Base-by-base conservation (phyloP, 345 rosid genomes). In the Kernera saxatilis region DNA sequence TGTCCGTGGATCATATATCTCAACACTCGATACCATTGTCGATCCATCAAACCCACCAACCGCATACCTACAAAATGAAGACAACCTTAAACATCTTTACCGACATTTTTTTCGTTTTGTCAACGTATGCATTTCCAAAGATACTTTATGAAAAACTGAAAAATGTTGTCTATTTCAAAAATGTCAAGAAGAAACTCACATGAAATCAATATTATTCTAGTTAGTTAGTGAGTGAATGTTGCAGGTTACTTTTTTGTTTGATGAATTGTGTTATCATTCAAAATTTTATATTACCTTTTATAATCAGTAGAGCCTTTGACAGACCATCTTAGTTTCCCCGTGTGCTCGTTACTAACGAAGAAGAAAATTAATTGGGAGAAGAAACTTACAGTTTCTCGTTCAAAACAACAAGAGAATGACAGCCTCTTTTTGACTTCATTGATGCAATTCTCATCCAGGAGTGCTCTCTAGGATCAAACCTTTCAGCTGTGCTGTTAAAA, bases 381-480 rank as follows among this genome's bases (percentile, higher is more conserved):
- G 22, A 18, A 74, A 66, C 91, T 82, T 77, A 89, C 97, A 91
- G 54, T 59, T 85, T 89, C 62, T 86, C 97, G 68, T 89, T 84
- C 61, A 86, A 75, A 70, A 78, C 86, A 56, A 72, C 86, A 80
- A 89, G 62, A 36, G 92, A 83, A 69, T 86, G 93, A 74, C 88
- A 87, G 48, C 80, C 84, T 72, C 97, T 86, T 77, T 54, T 82
- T 21, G 79, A 63, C 70, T 70, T 82, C 90, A 87, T 84, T 54
- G 77, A 79, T 68, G 81, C 75, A 63, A 91, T 81, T 73, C 53
- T 70, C 69, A 72, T 70, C 97, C 97, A 89, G 0, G 88, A 80
- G 74, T 81, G 84, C 80, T 89, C 96, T 83, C 96, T 82, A 25
- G 87, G 88, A 74, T 91, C 97, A 77, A 79, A 86, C 81, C 96